phyloP scores from a whole-genome alignment of 495 filamentous ascomycete genomes.

The Podospora bellae-mahoneyi region DNA sequence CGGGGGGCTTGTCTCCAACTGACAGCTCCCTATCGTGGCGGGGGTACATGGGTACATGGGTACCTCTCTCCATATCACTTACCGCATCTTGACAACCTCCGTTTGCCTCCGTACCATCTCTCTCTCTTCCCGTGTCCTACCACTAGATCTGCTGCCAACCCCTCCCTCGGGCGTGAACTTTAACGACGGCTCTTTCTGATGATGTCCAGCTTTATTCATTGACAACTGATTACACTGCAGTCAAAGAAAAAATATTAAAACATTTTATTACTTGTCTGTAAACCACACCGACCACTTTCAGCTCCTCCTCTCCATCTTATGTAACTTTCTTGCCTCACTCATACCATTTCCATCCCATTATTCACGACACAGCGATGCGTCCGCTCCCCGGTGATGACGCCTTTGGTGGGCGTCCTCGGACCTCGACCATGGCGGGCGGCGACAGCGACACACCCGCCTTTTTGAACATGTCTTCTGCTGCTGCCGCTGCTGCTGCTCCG shows the following conservation, averaged over 20 bases:
- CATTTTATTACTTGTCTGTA: no score
- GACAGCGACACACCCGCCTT: slow-evolving; percentile 26
- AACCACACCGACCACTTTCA: no score
- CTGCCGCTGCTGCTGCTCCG: slow-evolving; percentile 16
- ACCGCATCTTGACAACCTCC: background rate
- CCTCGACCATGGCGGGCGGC: slow-evolving; percentile 11
- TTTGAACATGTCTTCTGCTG: slow-evolving; percentile 24
- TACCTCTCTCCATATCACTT: background rate
- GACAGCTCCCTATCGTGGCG: background rate
- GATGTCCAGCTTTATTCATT: background rate
- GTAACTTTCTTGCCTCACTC: background rate
- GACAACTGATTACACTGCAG: background rate
- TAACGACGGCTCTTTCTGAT: background rate
- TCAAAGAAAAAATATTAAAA: background rate
- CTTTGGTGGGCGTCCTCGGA: slow-evolving; percentile 29
- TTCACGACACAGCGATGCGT: slow-evolving; percentile 21
- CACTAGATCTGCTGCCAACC: background rate
- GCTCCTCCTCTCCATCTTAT: background rate
- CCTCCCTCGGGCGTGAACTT: background rate
- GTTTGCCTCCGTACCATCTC: background rate
- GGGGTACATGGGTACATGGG: background rate
- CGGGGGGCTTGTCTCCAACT: background rate
- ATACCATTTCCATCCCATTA: background rate
- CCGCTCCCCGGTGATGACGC: slow-evolving; percentile 27
- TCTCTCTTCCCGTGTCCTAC: background rate